Evolutionary conservation across 768 basidiomycete species (phyloP).

Genomic region (Trametopsis cervina): DNA sequence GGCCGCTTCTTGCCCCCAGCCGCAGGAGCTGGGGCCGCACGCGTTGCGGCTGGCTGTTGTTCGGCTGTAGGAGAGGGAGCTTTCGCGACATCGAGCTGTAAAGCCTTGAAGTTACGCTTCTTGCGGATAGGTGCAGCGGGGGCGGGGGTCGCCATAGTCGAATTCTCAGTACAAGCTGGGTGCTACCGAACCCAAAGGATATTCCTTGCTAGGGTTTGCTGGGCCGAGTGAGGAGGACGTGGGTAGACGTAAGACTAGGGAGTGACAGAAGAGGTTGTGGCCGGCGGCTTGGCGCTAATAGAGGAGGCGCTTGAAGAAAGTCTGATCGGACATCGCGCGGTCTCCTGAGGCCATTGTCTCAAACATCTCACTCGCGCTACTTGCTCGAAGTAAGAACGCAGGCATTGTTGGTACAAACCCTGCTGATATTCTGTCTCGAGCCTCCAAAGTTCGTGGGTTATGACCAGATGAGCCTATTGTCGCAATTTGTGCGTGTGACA

Average conservation of each 20-base stretch:
- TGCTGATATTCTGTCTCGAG: too few species aligned
- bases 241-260: neutral
- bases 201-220: neutral
- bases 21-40: slow-evolving; percentile 25
- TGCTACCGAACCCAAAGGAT: neutral
- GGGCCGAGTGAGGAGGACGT: neutral
- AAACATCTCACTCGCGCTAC: too few species aligned
- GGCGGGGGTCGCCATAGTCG: slow-evolving; percentile 6
- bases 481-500: too few species aligned
- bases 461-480: too few species aligned
- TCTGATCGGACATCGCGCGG: neutral
- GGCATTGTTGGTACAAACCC: too few species aligned
- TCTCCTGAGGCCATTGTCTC: too few species aligned
- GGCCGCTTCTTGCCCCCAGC: slow-evolving; percentile 62
- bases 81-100: slow-evolving; percentile 60
- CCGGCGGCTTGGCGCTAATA: neutral
- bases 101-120: slow-evolving; percentile 88
- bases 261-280: neutral
- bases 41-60: slow-evolving; percentile 27
- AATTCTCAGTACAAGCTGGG: neutral
- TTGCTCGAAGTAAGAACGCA: too few species aligned
- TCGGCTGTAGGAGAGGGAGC: slow-evolving; percentile 28
- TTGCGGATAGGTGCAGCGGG: slow-evolving; percentile 56
- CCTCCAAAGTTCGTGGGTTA: too few species aligned
- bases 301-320: neutral